phyloP scores from a whole-genome alignment of 805 yeast genomes.

The Kockiozyma suomiensis region DNA sequence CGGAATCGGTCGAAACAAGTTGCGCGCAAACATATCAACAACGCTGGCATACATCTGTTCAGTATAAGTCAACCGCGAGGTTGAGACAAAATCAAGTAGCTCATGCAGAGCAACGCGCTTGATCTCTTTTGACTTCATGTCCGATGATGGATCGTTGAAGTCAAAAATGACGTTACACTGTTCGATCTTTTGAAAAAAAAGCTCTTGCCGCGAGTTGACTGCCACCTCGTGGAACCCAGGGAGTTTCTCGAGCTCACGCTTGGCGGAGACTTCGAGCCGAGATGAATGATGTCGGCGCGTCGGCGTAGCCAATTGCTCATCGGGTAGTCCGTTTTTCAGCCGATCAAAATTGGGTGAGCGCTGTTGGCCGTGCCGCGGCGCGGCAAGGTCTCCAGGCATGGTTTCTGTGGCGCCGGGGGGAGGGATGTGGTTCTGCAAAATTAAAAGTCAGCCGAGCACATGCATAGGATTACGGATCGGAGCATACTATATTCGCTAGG shows the following conservation, averaged over 20 bases:
- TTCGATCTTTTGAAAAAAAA: slow-evolving; percentile 84
- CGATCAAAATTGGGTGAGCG: slow-evolving; percentile 54
- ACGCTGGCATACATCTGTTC: slow-evolving; percentile 89
- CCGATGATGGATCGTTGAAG: slow-evolving; percentile 89
- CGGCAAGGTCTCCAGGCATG: slow-evolving; percentile 43
- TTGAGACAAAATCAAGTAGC: slow-evolving; percentile 81
- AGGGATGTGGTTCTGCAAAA: slow-evolving; percentile 28
- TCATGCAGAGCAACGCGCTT: slow-evolving; percentile 87
- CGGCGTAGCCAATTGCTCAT: slow-evolving; percentile 61
- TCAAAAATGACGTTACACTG: slow-evolving; percentile 95
- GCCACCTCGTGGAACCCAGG: slow-evolving; percentile 89
- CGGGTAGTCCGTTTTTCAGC: slow-evolving; percentile 66
- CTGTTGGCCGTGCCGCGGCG: slow-evolving; percentile 31
- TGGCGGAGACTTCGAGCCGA: slow-evolving; percentile 77
- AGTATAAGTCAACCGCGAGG: slow-evolving; percentile 79
- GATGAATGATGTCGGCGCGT: slow-evolving; percentile 94
- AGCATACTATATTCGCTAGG: not conserved
- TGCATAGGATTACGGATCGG: not conserved
- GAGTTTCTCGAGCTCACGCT: slow-evolving; percentile 68
- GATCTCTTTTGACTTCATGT: slow-evolving; percentile 88
- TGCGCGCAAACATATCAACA: slow-evolving; percentile 83
- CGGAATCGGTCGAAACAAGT: slow-evolving; percentile 93
- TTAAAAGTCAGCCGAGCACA: not conserved
- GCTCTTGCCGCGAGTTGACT: slow-evolving; percentile 73
- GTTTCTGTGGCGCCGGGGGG: slow-evolving; percentile 45